Evolutionary conservation across 1,284 basidiomycete genomes (phyloP).

Genomic region (Papiliotrema fonsecae): DNA sequence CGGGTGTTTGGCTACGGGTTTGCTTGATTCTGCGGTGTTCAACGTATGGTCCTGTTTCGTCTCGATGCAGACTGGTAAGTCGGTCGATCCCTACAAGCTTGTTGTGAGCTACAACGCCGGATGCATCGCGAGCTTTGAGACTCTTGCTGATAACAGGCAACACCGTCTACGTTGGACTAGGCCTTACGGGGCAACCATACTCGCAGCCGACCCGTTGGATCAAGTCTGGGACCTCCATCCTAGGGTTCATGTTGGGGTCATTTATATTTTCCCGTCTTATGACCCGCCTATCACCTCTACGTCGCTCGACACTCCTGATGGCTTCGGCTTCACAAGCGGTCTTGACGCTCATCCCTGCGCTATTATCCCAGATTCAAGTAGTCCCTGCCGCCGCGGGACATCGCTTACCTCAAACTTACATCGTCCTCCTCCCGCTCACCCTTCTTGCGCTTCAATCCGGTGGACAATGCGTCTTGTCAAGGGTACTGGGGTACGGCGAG

Average conservation of each 20-base stretch:
- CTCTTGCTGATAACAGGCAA: constrained; percentile 6
- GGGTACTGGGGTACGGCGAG: constrained; percentile 14
- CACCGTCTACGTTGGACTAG: constrained; percentile 17
- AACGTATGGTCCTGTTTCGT: constrained; percentile 20
- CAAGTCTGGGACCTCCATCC: constrained; percentile 16
- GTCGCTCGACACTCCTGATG: constrained; percentile 4
- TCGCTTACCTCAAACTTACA: constrained; percentile 8
- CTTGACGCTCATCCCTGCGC: constrained; percentile 5
- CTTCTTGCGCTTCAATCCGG: constrained; percentile 10
- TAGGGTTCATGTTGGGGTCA: constrained; percentile 16
- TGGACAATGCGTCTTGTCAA: constrained; percentile 16
- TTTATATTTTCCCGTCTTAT: constrained; percentile 12
- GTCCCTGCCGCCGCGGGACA: constrained; percentile 11
- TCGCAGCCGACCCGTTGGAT: constrained; percentile 13
- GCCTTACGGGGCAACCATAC: constrained; percentile 11
- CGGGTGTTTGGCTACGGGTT: constrained; percentile 16
- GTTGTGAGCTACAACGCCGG: background rate
- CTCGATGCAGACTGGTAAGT: constrained; percentile 18
- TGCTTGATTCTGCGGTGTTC: constrained; percentile 16
- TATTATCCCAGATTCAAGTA: constrained; percentile 1
- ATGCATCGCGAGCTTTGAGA: background rate
- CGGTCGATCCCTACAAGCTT: background rate
- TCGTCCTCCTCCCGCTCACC: constrained; percentile 15
- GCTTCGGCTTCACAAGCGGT: constrained; percentile 5
- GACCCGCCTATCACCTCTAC: constrained; percentile 3